phyloP scores from a whole-genome alignment of 192 early-diverging fungal genomes.

The Gryganskiella cystojenkinii region DNA sequence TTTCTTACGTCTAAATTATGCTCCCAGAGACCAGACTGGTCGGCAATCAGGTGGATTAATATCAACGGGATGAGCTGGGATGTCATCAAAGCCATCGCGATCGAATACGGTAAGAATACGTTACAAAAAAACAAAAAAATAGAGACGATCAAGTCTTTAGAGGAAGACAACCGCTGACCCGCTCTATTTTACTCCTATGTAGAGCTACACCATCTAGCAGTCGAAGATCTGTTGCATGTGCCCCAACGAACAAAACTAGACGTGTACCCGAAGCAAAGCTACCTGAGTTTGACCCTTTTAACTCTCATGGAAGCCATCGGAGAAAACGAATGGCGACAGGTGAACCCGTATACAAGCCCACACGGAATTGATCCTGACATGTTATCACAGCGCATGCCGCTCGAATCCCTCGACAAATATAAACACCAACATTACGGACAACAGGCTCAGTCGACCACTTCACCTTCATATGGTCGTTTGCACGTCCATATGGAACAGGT shows the following conservation, averaged over 20 bases:
- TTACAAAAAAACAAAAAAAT: no score
- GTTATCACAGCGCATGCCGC: not conserved
- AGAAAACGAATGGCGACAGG: not conserved
- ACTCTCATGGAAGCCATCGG: slow-evolving; percentile 1
- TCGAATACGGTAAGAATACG: slow-evolving; percentile 23
- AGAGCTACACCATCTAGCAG: slow-evolving; percentile 14
- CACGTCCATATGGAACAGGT: slow-evolving; percentile 27
- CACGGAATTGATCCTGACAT: slow-evolving; percentile 7
- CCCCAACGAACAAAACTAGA: slow-evolving; percentile 21
- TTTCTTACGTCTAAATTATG: not conserved
- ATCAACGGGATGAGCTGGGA: slow-evolving; percentile 52
- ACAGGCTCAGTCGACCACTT: not conserved
- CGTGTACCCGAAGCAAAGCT: slow-evolving; percentile 12
- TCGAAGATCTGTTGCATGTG: slow-evolving; percentile 17
- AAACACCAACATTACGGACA: slow-evolving; percentile 8
- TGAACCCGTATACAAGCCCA: slow-evolving; percentile 2
- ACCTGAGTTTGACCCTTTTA: not conserved
- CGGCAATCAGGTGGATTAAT: slow-evolving; percentile 58
- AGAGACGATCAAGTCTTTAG: no score
- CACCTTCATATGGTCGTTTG: slow-evolving; percentile 9
- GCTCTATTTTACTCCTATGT: not conserved
- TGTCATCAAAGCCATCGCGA: slow-evolving; percentile 43
- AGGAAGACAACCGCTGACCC: no score
- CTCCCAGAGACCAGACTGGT: slow-evolving; percentile 36
- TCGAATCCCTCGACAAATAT: slow-evolving; percentile 15